Evolutionary conservation across 1,139 yeast species (phyloP), one percentile per base, ranked within the genome.

Genomic region (Saccharomyces pastorianus): DNA sequence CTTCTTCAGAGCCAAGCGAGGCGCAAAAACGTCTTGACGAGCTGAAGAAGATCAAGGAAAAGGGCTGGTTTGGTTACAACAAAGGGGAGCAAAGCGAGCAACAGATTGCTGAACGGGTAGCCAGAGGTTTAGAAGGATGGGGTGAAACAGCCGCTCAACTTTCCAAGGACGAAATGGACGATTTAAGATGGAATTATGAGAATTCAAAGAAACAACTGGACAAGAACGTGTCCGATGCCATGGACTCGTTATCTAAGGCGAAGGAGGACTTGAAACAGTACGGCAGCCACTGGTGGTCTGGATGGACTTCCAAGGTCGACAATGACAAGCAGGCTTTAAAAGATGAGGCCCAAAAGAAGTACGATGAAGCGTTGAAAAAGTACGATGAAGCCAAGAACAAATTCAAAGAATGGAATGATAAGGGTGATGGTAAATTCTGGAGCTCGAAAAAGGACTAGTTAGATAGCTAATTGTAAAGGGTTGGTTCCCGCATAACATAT

Each of bases 101-200:
- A 47, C 65, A 64, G 8, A 56, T 71, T 41, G 74, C 75, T 3
- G 61, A 64, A 41, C 58, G 60, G 9, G 68, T 77, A 0, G 65
- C 67, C 34, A 63, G 64, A 25, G 67, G 75, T 1, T 63, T 75
- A 6, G 67, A 72, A 55, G 79, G 79, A 6, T 76, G 78, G 77
- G 79, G 80, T 26, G 76, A 74, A 50, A 62, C 67, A 49, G 79
- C 79, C 3, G 64, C 71, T 23, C 71, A 66, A 32, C 69, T 74
- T 55, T 75, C 79, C 2, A 64, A 64, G 29, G 80, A 76, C 27
- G 75, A 74, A 59, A 63, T 66, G 46, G 72, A 71, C 7, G 72
- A 72, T 11, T 58, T 64, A n/a, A 62, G 57, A 31, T 51, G 57
- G 29, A 51, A 53, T n/a, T 50, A 56, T 9, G 49, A 55, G 20